Percentiles rank a stretch among this genome's conserved stretches.
These are phyloP conservation scores for Leucaena leucocephala DNA, from an alignment of 306 rosid genomes.

Conservation along the genomic window DNA sequence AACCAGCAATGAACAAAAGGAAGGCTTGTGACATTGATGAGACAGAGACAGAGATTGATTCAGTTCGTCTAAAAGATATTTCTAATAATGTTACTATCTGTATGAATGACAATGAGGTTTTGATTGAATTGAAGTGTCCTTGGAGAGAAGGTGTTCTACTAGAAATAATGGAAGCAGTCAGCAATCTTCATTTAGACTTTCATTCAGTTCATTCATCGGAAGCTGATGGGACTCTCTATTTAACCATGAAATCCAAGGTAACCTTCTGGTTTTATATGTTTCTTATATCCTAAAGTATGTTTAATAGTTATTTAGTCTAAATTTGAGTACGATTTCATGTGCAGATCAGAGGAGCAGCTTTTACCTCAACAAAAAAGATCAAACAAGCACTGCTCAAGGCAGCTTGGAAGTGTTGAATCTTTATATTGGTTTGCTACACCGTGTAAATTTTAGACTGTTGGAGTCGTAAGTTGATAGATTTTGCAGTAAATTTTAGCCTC, in stretches of 20 bases:
- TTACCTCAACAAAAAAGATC: constrained; percentile 14
- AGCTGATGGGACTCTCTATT: constrained; percentile 57
- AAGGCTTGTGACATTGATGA: constrained; percentile 62
- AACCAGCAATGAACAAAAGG: constrained; percentile 63
- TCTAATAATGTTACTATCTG: constrained; percentile 50
- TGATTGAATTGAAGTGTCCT: constrained; percentile 64
- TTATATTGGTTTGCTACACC: background rate
- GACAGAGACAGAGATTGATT: constrained; percentile 43
- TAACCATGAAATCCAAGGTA: constrained; percentile 71
- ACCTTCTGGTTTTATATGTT: constrained; percentile 7
- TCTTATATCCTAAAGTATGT: too few species aligned
- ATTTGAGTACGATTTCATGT: background rate
- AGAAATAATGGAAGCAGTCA: constrained; percentile 74
- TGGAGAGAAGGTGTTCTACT: constrained; percentile 60
- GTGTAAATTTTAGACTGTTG: background rate
- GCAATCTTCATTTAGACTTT: constrained; percentile 60
- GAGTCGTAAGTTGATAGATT: background rate
- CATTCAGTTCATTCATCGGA: constrained; percentile 79
- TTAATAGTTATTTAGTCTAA: background rate
- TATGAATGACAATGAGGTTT: constrained; percentile 50
- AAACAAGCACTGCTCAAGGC: constrained; percentile 19
- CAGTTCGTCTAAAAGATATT: constrained; percentile 33
- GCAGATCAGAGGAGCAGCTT: constrained; percentile 25
- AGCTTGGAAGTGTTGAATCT: constrained; percentile 23
- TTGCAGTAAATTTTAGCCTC: background rate